Base-by-base conservation (phyloP, 176 grass and related monocot species). In the Phoenix roebelenii region DNA sequence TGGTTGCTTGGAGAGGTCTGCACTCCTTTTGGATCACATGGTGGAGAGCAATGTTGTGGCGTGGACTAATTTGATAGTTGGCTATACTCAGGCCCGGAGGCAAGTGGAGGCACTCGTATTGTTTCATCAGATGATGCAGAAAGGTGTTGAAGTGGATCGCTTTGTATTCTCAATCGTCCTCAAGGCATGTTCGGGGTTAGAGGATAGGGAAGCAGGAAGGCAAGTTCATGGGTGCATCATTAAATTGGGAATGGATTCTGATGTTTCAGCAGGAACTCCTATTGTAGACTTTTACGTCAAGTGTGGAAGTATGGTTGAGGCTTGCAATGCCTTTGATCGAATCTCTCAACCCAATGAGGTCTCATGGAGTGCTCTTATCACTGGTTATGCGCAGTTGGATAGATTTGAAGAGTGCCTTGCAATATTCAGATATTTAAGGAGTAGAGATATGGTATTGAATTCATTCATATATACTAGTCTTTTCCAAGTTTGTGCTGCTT, bases 341-440 rank as follows among this genome's bases (percentile, higher is more conserved):
- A 59, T 70, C 15, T 59, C 18, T 58, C 4, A 50, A 18, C 67
- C 54, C 6, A 70, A 59, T 59, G 67, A 70, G 54, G 67, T 70
- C 23, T 23, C 67, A 50, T 70, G 67, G 67, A 70, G 55, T 70
- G 67, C 67, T 25, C 59, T 70, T 50, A 70, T 70, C 23, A n/a
- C 67, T 25, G 54, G 67, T 58, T 70, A 70, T 59, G 57, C 67
- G 50, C 67, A 70, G 49, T 25, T 23, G 15, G 54, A 30, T 50
- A 59, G 55, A 50, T 55, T 58, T 59, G 67, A 70, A 26, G 67
- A 70, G 55, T 70, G 67, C 35, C 23, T 70, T 18, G 25, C 22
- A 20, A 59, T 70, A 54, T 70, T 70, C 55, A 50, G 19, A 50
- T 50, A 57, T 56, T 18, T 70, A n/a, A 70, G 67, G 55, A 28